These are phyloP conservation scores for Polytolypa hystricis DNA, from an alignment of 2,329 filamentous ascomycete genomes.

Conservation along the genomic window DNA sequence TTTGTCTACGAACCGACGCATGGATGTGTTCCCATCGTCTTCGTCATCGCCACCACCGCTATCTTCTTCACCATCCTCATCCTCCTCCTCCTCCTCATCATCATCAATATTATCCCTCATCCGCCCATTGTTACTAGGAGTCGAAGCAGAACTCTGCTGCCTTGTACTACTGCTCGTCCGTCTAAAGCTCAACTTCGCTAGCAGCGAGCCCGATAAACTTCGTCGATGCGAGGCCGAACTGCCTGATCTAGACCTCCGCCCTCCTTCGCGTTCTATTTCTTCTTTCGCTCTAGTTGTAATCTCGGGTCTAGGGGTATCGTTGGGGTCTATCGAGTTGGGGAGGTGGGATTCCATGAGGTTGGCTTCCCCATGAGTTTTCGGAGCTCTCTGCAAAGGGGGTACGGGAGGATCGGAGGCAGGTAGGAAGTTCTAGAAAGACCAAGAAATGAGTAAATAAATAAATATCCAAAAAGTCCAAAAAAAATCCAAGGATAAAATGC, in stretches of 20 bases:
- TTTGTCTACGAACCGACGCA: too few relatives aligned
- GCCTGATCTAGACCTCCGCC: slow-evolving; percentile 6
- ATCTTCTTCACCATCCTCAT: slow-evolving; percentile 17
- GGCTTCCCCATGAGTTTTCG: background rate
- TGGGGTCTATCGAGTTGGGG: background rate
- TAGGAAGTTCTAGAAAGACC: background rate
- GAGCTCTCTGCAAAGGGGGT: background rate
- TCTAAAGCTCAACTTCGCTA: slow-evolving; percentile 10
- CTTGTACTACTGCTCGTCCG: slow-evolving; percentile 1
- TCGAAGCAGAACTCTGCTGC: background rate
- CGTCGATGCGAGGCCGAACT: slow-evolving; percentile 6
- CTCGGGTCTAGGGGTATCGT: background rate
- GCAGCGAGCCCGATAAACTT: slow-evolving; percentile 21
- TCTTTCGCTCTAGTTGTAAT: too few relatives aligned
- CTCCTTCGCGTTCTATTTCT: too few relatives aligned
- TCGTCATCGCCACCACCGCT: slow-evolving; percentile 10
- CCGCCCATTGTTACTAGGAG: too few relatives aligned
- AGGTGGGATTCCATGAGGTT: background rate
- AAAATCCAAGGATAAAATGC: background rate
- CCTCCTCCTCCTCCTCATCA: slow-evolving; percentile 12
- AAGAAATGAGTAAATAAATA: too few relatives aligned
- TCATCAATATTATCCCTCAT: slow-evolving; percentile 13
- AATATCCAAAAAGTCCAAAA: too few relatives aligned
- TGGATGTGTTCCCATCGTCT: background rate
- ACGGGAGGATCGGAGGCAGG: background rate